Percentiles rank a stretch among this genome's conserved stretches.
These are phyloP conservation scores for Echium plantagineum DNA, from an alignment of 257 asterid genomes.

Conservation along the genomic window DNA sequence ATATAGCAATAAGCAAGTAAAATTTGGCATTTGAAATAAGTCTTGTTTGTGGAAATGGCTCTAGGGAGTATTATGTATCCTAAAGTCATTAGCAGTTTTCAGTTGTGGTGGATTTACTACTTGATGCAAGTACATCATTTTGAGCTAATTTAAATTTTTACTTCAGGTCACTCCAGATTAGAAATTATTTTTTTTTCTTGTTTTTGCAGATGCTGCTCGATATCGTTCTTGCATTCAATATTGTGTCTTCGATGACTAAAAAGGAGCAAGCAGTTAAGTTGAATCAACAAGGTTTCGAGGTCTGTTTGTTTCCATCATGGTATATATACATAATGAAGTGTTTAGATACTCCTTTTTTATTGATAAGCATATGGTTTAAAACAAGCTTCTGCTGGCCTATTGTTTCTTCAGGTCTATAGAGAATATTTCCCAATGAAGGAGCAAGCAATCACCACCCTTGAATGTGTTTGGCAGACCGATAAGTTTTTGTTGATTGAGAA, in stretches of 20 bases:
- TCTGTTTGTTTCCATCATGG: conserved; percentile 19
- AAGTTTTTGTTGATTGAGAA: conserved; percentile 53
- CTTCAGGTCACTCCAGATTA: not conserved
- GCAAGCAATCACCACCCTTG: conserved; percentile 30
- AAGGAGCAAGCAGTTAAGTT: conserved; percentile 59
- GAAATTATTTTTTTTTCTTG: conserved; percentile 1
- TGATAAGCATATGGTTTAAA: no score
- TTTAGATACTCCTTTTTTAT: no score
- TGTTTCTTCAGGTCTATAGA: conserved; percentile 49
- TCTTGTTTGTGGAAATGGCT: no score
- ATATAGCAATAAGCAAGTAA: no score
- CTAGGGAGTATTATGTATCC: no score
- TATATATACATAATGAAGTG: no score
- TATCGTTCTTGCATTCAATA: conserved; percentile 50
- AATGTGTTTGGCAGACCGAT: conserved; percentile 66
- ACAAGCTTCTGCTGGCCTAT: no score
- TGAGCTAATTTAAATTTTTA: no score
- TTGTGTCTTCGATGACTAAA: conserved; percentile 52
- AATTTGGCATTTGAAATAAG: no score
- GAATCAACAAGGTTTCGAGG: conserved; percentile 75
- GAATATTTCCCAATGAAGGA: conserved; percentile 71
- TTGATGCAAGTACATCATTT: no score
- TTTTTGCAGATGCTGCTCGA: conserved; percentile 81
- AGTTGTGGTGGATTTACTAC: no score
- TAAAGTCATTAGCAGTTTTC: no score